Conservation (phyloP, 805 yeast genomes). For the Barnettozyma sp. region DNA sequence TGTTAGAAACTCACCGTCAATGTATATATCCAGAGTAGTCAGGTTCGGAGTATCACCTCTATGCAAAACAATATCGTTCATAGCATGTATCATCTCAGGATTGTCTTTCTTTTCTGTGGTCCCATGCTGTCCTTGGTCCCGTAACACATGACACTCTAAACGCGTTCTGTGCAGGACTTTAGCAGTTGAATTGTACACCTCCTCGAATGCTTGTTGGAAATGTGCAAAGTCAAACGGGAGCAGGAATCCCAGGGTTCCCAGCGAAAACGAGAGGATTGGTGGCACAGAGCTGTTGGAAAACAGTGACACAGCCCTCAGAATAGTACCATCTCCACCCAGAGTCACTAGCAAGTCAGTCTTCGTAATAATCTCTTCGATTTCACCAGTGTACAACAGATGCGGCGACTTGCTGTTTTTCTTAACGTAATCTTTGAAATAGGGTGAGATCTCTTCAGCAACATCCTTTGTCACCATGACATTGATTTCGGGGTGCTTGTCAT, state of each 20-base stretch:
- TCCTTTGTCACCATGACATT: slow-evolving; percentile 74
- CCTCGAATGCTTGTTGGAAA: slow-evolving; percentile 51
- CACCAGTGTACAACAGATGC: slow-evolving; percentile 51
- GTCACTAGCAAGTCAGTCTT: slow-evolving; percentile 80
- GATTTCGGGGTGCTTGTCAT: slow-evolving; percentile 56
- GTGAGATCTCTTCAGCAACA: slow-evolving; percentile 60
- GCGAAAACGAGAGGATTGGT: slow-evolving; percentile 79
- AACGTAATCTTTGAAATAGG: slow-evolving; percentile 21
- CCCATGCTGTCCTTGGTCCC: slow-evolving; percentile 3
- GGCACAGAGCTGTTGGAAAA: slow-evolving; percentile 73
- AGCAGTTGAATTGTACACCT: slow-evolving; percentile 62
- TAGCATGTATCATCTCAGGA: slow-evolving; percentile 55
- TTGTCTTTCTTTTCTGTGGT: no score
- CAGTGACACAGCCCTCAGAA: slow-evolving; percentile 71
- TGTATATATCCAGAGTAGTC: slow-evolving; percentile 74
- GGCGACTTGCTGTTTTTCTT: slow-evolving; percentile 26
- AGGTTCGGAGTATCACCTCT: slow-evolving; percentile 85
- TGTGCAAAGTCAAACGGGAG: slow-evolving; percentile 77
- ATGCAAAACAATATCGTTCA: slow-evolving; percentile 88
- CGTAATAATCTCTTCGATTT: slow-evolving; percentile 44
- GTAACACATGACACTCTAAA: slow-evolving; percentile 64
- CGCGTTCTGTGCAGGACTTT: slow-evolving; percentile 71
- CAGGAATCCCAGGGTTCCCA: slow-evolving; percentile 87
- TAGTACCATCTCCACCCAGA: slow-evolving; percentile 96
- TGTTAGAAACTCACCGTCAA: slow-evolving; percentile 79